Conservation (phyloP, 2,329 filamentous ascomycete genomes). For the Trichophyton benhamiae region DNA sequence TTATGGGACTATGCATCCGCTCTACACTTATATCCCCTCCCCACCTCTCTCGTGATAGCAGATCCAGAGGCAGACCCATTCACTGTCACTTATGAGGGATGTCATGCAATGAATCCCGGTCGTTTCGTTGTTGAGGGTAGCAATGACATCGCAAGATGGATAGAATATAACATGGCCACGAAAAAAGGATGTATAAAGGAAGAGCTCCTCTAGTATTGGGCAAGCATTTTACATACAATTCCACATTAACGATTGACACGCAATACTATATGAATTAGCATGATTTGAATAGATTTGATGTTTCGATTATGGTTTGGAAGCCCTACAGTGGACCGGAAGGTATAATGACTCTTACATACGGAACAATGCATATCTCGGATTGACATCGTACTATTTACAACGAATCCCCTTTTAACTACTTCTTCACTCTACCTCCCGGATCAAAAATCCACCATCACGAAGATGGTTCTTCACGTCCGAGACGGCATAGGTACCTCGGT, state of each 20-base stretch:
- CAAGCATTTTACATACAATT: background rate
- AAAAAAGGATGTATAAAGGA: conserved; percentile 1
- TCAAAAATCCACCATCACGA: conserved; percentile 19
- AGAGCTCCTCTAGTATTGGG: background rate
- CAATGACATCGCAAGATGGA: conserved; percentile 62
- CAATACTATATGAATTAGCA: background rate
- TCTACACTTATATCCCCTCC: conserved; percentile 75
- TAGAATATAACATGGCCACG: conserved; percentile 62
- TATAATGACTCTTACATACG: background rate
- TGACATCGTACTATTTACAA: background rate
- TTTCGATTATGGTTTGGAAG: background rate
- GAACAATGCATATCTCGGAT: background rate
- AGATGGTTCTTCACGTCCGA: conserved; percentile 83
- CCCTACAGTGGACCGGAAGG: background rate
- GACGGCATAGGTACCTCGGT: conserved; percentile 88
- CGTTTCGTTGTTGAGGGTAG: conserved; percentile 57
- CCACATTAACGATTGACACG: background rate
- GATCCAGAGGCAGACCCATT: conserved; percentile 75
- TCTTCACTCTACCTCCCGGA: conserved; percentile 6
- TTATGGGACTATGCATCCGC: conserved; percentile 77
- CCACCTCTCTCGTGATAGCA: conserved; percentile 68
- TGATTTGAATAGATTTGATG: background rate
- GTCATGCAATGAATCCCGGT: conserved; percentile 89
- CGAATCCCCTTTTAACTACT: background rate
- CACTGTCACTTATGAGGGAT: conserved; percentile 83